Evolutionary conservation across 305 asterid species (phyloP), one percentile per base, ranked within the genome.

Genomic region (Caryopteris hybrid): DNA sequence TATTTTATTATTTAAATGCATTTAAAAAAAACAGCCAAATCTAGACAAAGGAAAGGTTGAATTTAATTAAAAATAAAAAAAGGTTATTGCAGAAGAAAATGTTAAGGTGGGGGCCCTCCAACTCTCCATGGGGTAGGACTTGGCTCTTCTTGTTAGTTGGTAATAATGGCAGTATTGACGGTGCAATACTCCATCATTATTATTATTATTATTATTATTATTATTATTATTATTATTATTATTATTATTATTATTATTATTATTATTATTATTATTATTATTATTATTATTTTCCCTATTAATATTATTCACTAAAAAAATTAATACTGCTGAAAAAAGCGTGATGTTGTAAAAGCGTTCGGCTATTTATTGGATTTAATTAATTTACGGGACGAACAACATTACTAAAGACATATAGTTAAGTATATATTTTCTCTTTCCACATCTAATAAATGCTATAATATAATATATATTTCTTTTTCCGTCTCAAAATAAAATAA

Each of bases 341-440:
- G 17, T 54, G 27, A 41, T 38, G 16, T 66, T 5, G 45, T 11
- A 42, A 41, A 55, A 29, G 64, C 72, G 41, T 54, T 17, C 33
- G 62, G 71, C 71, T 53, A 66, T 66, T 65, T 38, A 53, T 52
- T 53, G 53, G 33, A 8, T 53, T 53, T n/a, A n/a, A n/a, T 66
- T 39, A 53, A 66, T 34, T 53, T 18, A n/a, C 43, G 71, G 63
- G 52, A 16, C 45, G 20, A 41, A 53, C 31, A 20, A 23, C 8
- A 51, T 38, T 8, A 66, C 22, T 20, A 8, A 13, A 46, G 2
- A 18, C 22, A 27, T 27, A 2, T 2, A 48, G 59, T 25, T 51
- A 38, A 20, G 71, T 65, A n/a, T 52, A 52, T 18, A 31, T 66
- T 50, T 22, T 66, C 42, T 51, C 41, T 13, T n/a, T 52, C 71